Evolutionary conservation across 352 stramenopile genomes (phyloP).

Genomic region (Pythium guiyangense): DNA sequence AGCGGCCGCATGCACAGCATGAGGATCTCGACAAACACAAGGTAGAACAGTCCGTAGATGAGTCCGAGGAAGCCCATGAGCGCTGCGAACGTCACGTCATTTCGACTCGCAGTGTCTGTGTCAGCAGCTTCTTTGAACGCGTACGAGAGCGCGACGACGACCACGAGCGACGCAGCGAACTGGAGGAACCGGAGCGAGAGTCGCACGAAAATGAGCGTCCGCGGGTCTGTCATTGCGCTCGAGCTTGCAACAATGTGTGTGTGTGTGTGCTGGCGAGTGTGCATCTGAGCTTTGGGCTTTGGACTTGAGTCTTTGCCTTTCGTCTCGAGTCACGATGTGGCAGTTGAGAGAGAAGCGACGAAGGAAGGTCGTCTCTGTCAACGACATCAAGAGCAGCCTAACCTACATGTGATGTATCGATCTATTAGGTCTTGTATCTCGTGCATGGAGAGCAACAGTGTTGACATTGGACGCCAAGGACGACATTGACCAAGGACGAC

Average conservation of each 20-base stretch:
- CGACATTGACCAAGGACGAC: no score
- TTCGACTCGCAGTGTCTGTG: slow-evolving; percentile 1
- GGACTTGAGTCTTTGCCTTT: no score
- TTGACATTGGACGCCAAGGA: no score
- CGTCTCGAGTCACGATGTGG: no score
- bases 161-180: slow-evolving; percentile 8
- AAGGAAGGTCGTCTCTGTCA: no score
- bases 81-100: slow-evolving; percentile 10
- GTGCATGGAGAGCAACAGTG: no score
- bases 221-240: slow-evolving; percentile 4
- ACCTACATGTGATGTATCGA: no score
- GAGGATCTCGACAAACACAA: slow-evolving; percentile 15
- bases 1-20: slow-evolving; percentile 13
- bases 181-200: slow-evolving; percentile 15
- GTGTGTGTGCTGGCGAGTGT: background rate
- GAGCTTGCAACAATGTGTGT: no score
- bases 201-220: slow-evolving; percentile 17
- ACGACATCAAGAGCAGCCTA: no score
- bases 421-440: no score
- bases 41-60: slow-evolving; percentile 14
- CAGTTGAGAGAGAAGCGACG: no score
- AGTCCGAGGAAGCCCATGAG: slow-evolving; percentile 16
- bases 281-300: no score
- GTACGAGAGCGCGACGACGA: slow-evolving; percentile 10
- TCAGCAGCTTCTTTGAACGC: slow-evolving; percentile 3